Percentiles rank a stretch among this genome's conserved stretches.
Conservation (phyloP, 202 grass and related monocot genomes). For the Eragrostis tef region DNA sequence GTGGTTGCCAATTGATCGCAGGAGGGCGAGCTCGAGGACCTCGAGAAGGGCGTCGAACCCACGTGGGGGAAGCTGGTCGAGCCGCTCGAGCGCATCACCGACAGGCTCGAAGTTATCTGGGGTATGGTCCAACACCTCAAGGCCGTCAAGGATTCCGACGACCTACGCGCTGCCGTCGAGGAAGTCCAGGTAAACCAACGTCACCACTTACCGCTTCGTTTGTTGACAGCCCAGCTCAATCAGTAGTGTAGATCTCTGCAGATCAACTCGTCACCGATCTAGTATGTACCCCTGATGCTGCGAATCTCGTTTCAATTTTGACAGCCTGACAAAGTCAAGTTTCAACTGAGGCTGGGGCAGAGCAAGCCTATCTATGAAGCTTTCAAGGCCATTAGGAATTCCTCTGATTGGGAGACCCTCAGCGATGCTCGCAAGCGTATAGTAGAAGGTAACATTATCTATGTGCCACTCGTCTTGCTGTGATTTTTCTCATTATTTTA, state of each 20-base stretch:
- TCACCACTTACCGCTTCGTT: background rate
- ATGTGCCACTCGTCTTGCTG: background rate
- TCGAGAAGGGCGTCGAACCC: conserved; percentile 81
- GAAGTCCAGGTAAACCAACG: conserved; percentile 68
- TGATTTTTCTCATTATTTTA: background rate
- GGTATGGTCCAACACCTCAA: conserved; percentile 79
- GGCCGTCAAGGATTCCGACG: conserved; percentile 72
- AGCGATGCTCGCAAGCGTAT: conserved; percentile 79
- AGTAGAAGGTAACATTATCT: conserved; percentile 70
- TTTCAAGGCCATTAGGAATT: conserved; percentile 82
- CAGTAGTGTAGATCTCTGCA: background rate
- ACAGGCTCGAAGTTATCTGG: conserved; percentile 69
- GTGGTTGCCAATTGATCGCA: no score
- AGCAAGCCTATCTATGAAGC: conserved; percentile 92
- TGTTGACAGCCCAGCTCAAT: background rate
- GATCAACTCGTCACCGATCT: background rate
- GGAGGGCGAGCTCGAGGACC: conserved; percentile 77
- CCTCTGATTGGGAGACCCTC: conserved; percentile 68
- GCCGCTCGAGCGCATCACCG: conserved; percentile 80
- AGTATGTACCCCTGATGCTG: no score
- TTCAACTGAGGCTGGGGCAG: conserved; percentile 78
- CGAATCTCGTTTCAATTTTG: background rate
- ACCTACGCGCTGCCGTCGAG: conserved; percentile 73
- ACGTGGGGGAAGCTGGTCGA: conserved; percentile 83
- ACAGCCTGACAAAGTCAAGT: conserved; percentile 97